phyloP scores from a whole-genome alignment of 2,329 filamentous ascomycete genomes.

The Hymenoscyphus fraxineus region DNA sequence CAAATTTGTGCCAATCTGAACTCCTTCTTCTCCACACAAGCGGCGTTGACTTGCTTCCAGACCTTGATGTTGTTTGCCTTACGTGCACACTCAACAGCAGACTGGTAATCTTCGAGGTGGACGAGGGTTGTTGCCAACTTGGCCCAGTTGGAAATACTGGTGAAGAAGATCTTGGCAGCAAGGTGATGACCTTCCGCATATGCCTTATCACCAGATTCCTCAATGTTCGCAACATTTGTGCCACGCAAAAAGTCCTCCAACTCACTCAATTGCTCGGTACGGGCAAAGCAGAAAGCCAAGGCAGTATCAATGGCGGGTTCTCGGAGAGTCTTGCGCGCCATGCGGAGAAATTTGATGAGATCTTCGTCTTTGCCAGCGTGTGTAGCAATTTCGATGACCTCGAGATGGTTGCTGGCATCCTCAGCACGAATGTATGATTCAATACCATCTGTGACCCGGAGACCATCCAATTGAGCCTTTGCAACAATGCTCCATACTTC shows the following conservation, averaged over 20 bases:
- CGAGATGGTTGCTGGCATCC: slow-evolving; percentile 87
- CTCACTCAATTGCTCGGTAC: slow-evolving; percentile 85
- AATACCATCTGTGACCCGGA: slow-evolving; percentile 87
- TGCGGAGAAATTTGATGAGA: slow-evolving; percentile 90
- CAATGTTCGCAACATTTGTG: slow-evolving; percentile 92
- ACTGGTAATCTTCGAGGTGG: slow-evolving; percentile 95
- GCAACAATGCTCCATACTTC: slow-evolving; percentile 98
- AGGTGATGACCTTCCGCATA: slow-evolving; percentile 92
- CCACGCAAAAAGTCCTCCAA: slow-evolving; percentile 93
- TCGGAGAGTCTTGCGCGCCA: slow-evolving; percentile 94
- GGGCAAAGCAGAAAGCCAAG: slow-evolving; percentile 88
- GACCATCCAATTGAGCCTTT: slow-evolving; percentile 94
- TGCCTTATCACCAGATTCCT: slow-evolving; percentile 96
- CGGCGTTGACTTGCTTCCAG: slow-evolving; percentile 97
- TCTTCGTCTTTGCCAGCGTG: slow-evolving; percentile 98
- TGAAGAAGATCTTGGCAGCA: slow-evolving; percentile 98
- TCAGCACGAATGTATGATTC: slow-evolving; percentile 96
- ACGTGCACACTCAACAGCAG: slow-evolving; percentile 92
- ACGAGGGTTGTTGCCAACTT: slow-evolving; percentile 97
- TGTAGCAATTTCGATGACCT: slow-evolving; percentile 94
- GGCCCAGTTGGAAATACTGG: slow-evolving; percentile 98
- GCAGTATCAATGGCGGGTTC: slow-evolving; percentile 92
- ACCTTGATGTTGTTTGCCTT: slow-evolving; percentile 99
- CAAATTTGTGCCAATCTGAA: slow-evolving; percentile 98
- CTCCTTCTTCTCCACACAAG: slow-evolving; percentile 95